phyloP scores from a whole-genome alignment of 2,329 filamentous ascomycete species.

The Phialophora macrospora region DNA sequence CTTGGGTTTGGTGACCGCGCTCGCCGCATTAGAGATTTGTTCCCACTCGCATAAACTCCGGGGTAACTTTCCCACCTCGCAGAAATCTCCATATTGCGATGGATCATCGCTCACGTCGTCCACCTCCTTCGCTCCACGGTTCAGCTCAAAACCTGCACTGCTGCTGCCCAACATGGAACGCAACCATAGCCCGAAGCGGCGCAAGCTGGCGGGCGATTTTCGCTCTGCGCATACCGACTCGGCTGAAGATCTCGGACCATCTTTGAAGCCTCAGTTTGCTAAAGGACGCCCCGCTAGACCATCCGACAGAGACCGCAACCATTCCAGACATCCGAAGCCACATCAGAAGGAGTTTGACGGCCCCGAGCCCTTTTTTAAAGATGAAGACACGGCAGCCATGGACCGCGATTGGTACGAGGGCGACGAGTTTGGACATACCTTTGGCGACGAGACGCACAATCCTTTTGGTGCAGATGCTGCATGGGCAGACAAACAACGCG shows the following conservation, averaged over 20 bases:
- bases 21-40: not conserved
- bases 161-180: conserved; percentile 44
- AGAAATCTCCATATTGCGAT: not conserved
- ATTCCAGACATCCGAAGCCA: conserved; percentile 40
- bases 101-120: not conserved
- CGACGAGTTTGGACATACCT: conserved; percentile 81
- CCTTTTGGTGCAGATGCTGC: conserved; percentile 77
- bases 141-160: not conserved
- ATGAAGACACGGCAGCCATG: conserved; percentile 73
- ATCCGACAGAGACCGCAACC: conserved; percentile 39
- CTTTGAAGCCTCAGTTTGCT: conserved; percentile 50
- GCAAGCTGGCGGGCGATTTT: conserved; percentile 68
- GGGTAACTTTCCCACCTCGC: conserved; percentile 27
- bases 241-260: conserved; percentile 42
- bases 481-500: conserved; percentile 75
- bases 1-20: not conserved
- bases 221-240: conserved; percentile 57
- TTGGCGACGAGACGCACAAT: conserved; percentile 91
- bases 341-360: conserved; percentile 65
- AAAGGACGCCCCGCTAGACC: conserved; percentile 46
- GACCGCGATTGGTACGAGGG: conserved; percentile 93
- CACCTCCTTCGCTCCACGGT: not conserved
- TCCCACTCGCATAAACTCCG: conserved; percentile 29
- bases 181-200: conserved; percentile 64
- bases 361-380: conserved; percentile 64